Evolutionary conservation across 768 basidiomycete species (phyloP).

Genomic region (Lactarius vividus): DNA sequence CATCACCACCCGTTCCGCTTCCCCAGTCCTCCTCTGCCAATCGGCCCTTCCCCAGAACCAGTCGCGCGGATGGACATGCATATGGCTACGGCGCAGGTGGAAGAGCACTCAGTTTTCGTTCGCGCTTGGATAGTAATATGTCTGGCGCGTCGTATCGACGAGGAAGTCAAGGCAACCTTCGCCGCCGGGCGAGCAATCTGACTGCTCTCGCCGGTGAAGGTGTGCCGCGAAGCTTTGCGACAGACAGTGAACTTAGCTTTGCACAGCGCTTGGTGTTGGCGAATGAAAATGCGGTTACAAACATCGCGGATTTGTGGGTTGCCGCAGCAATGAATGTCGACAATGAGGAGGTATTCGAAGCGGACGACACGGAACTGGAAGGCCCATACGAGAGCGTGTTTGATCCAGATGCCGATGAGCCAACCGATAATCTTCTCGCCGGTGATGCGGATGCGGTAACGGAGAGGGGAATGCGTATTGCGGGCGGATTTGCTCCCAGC

Average conservation of each 20-base stretch:
- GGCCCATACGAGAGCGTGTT: slow-evolving; percentile 30
- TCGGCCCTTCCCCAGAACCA: slow-evolving; percentile 51
- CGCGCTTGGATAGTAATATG: slow-evolving; percentile 22
- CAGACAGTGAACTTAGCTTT: slow-evolving; percentile 68
- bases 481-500: not conserved
- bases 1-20: slow-evolving; percentile 38
- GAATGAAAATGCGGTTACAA: slow-evolving; percentile 92
- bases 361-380: slow-evolving; percentile 43
- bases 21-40: slow-evolving; percentile 42
- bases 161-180: slow-evolving; percentile 53
- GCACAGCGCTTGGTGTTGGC: slow-evolving; percentile 87
- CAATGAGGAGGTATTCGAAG: slow-evolving; percentile 74
- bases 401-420: slow-evolving; percentile 35
- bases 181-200: slow-evolving; percentile 48
- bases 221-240: slow-evolving; percentile 39
- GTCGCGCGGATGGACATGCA: slow-evolving; percentile 69
- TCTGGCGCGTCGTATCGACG: slow-evolving; percentile 39
- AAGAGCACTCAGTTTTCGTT: slow-evolving; percentile 34
- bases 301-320: slow-evolving; percentile 96
- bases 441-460: slow-evolving; percentile 4
- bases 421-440: slow-evolving; percentile 26
- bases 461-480: slow-evolving; percentile 13
- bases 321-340: slow-evolving; percentile 95
- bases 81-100: slow-evolving; percentile 63
- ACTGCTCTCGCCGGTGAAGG: slow-evolving; percentile 36